These are phyloP conservation scores for Fusarium sp. DNA, from an alignment of 2,329 filamentous ascomycete genomes.

Conservation along the genomic window DNA sequence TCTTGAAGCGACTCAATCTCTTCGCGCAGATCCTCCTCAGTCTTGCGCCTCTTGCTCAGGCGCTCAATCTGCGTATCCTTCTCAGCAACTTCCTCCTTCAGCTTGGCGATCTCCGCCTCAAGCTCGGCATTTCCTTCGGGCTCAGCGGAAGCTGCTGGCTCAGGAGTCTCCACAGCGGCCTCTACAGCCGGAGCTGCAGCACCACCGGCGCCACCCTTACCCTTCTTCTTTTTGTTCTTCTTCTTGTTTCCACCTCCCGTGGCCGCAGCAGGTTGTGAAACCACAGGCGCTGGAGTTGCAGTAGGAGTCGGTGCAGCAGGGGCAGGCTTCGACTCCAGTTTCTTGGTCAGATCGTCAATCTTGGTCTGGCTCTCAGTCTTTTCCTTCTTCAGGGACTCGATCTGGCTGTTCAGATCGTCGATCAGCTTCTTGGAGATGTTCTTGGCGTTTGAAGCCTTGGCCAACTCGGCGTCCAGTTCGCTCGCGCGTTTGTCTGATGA, in stretches of 20 bases:
- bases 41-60: constrained; percentile 74
- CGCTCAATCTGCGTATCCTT: constrained; percentile 79
- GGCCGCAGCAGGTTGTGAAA: constrained; percentile 39
- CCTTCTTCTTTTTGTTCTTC: constrained; percentile 87
- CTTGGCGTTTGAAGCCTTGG: constrained; percentile 52
- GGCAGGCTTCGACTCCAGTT: constrained; percentile 49
- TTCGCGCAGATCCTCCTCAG: constrained; percentile 81
- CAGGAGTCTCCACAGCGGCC: constrained; percentile 49
- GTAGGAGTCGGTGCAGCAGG: constrained; percentile 22
- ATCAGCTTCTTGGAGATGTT: constrained; percentile 53
- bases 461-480: constrained; percentile 54
- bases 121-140: constrained; percentile 50
- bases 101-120: constrained; percentile 58
- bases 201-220: constrained; percentile 70
- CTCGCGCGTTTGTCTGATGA: constrained; percentile 47
- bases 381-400: constrained; percentile 48
- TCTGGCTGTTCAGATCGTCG: constrained; percentile 50
- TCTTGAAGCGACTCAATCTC: constrained; percentile 88
- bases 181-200: constrained; percentile 49
- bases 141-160: constrained; percentile 46
- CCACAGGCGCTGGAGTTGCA: constrained; percentile 37
- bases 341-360: constrained; percentile 54
- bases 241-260: constrained; percentile 61
- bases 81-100: constrained; percentile 64
- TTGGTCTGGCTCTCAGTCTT: constrained; percentile 45